Percentiles rank a stretch among this genome's conserved stretches.
Evolutionary conservation across 2,329 filamentous ascomycete genomes (phyloP).

Genomic region (Aulographum hederae): DNA sequence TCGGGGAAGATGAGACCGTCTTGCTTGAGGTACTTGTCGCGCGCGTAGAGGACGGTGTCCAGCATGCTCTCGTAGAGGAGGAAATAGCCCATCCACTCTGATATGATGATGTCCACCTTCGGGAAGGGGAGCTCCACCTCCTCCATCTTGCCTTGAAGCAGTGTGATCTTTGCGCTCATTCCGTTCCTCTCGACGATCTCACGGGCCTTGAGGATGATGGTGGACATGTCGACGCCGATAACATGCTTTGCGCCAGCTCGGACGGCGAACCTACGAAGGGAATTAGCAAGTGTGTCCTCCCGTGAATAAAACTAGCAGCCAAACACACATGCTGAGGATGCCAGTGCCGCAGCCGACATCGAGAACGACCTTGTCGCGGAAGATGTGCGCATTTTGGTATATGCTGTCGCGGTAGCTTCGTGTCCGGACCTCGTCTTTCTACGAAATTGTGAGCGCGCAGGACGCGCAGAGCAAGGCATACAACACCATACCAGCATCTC

Average conservation of each 20-base stretch:
- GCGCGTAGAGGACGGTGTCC: constrained; percentile 91
- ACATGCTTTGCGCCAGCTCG: constrained; percentile 96
- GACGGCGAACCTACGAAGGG: constrained; percentile 66
- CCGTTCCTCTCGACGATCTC: constrained; percentile 90
- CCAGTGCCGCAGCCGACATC: constrained; percentile 95
- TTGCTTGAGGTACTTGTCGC: constrained; percentile 75
- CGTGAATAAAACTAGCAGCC: constrained; percentile 3
- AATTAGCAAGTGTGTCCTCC: constrained; percentile 7
- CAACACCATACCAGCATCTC: constrained; percentile 86
- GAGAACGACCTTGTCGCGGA: constrained; percentile 84
- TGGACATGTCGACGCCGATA: constrained; percentile 98
- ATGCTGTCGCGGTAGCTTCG: constrained; percentile 95
- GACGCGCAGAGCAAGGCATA: constrained; percentile 5
- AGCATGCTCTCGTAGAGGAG: constrained; percentile 97
- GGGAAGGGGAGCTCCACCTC: constrained; percentile 85
- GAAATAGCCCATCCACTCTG: constrained; percentile 99
- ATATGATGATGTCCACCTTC: constrained; percentile 98
- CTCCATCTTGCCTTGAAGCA: constrained; percentile 99
- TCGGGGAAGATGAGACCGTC: constrained; percentile 95
- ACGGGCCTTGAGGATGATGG: constrained; percentile 94
- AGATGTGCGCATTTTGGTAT: constrained; percentile 86
- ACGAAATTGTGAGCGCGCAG: constrained; percentile 7
- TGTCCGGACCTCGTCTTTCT: constrained; percentile 98
- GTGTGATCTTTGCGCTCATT: constrained; percentile 86
- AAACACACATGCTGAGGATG: constrained; percentile 86